Conservation (phyloP, 2,329 filamentous ascomycete genomes). For the Nothopassalora personata region DNA sequence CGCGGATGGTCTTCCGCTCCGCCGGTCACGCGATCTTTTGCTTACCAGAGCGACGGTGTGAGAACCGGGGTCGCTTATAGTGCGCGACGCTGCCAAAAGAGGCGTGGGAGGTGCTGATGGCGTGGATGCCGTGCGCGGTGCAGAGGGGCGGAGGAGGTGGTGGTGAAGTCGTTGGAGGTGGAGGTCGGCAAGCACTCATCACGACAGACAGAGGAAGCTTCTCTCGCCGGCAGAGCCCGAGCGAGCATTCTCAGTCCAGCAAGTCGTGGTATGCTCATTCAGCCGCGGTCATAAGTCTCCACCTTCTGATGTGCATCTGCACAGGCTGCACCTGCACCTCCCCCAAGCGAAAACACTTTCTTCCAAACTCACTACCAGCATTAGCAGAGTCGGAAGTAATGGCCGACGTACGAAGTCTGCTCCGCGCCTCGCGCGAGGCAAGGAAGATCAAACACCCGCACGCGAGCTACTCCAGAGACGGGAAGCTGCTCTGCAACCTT, state of each 20-base stretch:
- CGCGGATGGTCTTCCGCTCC: background rate
- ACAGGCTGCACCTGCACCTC: too few species aligned
- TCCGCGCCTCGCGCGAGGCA: constrained; percentile 70
- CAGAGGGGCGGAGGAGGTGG: background rate
- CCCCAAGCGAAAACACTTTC: background rate
- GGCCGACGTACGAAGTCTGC: constrained; percentile 73
- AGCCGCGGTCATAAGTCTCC: background rate
- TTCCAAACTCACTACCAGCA: background rate
- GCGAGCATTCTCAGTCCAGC: background rate
- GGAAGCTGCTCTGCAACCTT: constrained; percentile 62
- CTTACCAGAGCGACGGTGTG: background rate
- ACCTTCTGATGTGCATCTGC: background rate
- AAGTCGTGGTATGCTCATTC: background rate
- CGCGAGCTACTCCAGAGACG: constrained; percentile 62
- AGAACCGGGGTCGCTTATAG: background rate
- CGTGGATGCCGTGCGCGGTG: background rate
- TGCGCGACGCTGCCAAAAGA: background rate
- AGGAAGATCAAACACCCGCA: constrained; percentile 67
- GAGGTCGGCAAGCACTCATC: background rate
- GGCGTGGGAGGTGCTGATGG: background rate
- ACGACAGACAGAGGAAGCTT: background rate
- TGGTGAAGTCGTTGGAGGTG: background rate
- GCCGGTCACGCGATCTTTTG: background rate
- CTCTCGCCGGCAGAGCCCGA: background rate
- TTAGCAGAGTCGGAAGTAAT: constrained; percentile 43